Evolutionary conservation across 2,329 filamentous ascomycete genomes (phyloP), one percentile per base, ranked within the genome.

Genomic region (Parafenestella ontariensis): DNA sequence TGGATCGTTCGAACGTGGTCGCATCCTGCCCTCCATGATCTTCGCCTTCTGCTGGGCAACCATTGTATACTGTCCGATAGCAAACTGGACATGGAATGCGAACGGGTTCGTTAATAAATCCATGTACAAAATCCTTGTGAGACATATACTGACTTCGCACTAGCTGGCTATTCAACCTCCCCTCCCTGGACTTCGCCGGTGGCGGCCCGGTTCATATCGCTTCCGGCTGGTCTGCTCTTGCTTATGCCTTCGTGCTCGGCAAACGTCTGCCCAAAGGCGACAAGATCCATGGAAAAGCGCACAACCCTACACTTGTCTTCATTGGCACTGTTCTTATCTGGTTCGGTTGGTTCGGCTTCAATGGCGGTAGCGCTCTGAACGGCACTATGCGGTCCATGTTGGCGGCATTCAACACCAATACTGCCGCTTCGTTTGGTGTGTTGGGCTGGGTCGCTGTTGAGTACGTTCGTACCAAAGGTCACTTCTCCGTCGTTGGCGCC

Each of bases 61-160:
- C 0, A 79, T 88, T 49, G 86, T 88, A 2, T 88, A 88, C 72
- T 88, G 81, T 60, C 81, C 82, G 0, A 82, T 88, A 31, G 86
- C 86, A 0, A 86, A 82, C 74, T 88, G 86, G 85, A 87, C 85
- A 3, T 89, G 87, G 87, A 89, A 89, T 64, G 66, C 81, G n/a
- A 20, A 83, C 29, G 36, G 44, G 1, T 13, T n/a, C 21, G 2
- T 15, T 6, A 21, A 23, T 18, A 15, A 20, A 10, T 5, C 9
- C 18, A 1, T 29, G 13, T 9, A 23, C 15, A 26, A 6, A 9
- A 26, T 26, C 24, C 15, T 11, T 13, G 17, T n/a, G n/a, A n/a
- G n/a, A n/a, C n/a, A n/a, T 36, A 23, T 28, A 15, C 54, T 60
- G 31, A 58, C 17, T 8, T 8, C 29, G 6, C 18, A n/a, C 9